Evolutionary conservation across 1,139 yeast genomes (phyloP).

Genomic region (Geotrichum siamense): DNA sequence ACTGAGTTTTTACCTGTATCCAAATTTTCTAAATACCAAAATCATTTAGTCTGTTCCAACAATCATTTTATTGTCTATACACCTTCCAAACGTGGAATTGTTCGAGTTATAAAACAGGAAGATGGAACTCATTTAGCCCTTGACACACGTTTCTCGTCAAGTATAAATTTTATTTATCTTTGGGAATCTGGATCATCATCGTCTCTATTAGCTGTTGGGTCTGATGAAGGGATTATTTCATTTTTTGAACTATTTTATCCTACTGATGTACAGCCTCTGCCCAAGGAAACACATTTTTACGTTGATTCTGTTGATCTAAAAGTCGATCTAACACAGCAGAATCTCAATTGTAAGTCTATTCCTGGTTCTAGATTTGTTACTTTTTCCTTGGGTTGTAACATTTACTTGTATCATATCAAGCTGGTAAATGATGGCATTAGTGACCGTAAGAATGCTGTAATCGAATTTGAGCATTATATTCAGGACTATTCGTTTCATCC

Average conservation of each 20-base stretch:
- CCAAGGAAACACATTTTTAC: neutral
- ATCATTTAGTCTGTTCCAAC: conserved; percentile 29
- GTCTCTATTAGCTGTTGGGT: conserved; percentile 14
- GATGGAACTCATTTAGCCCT: conserved; percentile 25
- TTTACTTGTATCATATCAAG: conserved; percentile 7
- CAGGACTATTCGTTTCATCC: conserved; percentile 9
- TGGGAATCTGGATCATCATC: conserved; percentile 15
- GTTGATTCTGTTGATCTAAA: conserved; percentile 6
- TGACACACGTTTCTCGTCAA: conserved; percentile 9
- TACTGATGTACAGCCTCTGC: neutral
- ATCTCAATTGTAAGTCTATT: conserved; percentile 12
- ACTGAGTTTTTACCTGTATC: conserved; percentile 25
- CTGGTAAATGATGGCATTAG: conserved; percentile 4
- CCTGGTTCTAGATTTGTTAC: conserved; percentile 10
- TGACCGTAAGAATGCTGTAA: conserved; percentile 5
- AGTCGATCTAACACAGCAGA: neutral
- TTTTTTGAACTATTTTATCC: conserved; percentile 13
- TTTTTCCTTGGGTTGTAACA: conserved; percentile 4
- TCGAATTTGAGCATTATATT: conserved; percentile 9
- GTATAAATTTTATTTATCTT: conserved; percentile 9
- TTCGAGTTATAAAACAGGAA: conserved; percentile 27
- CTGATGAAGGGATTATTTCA: conserved; percentile 10
- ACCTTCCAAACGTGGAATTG: conserved; percentile 25
- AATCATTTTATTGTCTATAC: conserved; percentile 31
- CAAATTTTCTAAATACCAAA: conserved; percentile 22